phyloP scores from a whole-genome alignment of 2,329 filamentous ascomycete species.

The Monilinia vaccinii-corymbosi region DNA sequence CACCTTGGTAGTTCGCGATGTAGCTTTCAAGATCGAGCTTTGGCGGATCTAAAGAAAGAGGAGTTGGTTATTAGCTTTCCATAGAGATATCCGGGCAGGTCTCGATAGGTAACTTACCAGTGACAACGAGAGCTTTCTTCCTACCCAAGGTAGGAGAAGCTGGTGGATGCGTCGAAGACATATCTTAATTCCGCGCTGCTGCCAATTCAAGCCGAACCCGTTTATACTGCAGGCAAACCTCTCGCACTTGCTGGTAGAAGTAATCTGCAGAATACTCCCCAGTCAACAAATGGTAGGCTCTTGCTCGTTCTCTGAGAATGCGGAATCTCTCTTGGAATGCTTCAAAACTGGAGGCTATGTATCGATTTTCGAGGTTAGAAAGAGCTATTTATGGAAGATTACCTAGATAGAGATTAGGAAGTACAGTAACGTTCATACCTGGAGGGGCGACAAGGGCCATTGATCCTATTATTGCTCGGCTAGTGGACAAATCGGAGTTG shows the following conservation, averaged over 20 bases:
- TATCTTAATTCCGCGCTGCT: background rate
- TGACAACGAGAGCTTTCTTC: conserved; percentile 18
- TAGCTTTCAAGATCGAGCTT: conserved; percentile 91
- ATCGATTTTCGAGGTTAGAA: background rate
- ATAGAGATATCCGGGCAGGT: background rate
- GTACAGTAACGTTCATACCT: background rate
- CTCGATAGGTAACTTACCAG: conserved; percentile 11
- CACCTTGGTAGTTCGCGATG: conserved; percentile 80
- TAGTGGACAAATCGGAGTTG: background rate
- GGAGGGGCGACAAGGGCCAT: background rate
- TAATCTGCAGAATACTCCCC: background rate
- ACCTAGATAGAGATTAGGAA: background rate
- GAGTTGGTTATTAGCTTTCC: conserved; percentile 6
- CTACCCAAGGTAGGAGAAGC: conserved; percentile 9
- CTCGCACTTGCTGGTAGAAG: background rate
- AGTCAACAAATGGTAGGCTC: background rate
- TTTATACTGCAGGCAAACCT: background rate
- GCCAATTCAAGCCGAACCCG: background rate
- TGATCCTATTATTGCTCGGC: background rate
- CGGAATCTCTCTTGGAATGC: background rate
- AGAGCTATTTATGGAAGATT: background rate
- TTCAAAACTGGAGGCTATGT: background rate
- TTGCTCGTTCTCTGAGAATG: background rate
- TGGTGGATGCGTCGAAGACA: conserved; percentile 1
- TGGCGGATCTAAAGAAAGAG: conserved; percentile 38